These are phyloP conservation scores for Metschnikowia lunata DNA, from an alignment of 805 yeast species.

Conservation along the genomic window DNA sequence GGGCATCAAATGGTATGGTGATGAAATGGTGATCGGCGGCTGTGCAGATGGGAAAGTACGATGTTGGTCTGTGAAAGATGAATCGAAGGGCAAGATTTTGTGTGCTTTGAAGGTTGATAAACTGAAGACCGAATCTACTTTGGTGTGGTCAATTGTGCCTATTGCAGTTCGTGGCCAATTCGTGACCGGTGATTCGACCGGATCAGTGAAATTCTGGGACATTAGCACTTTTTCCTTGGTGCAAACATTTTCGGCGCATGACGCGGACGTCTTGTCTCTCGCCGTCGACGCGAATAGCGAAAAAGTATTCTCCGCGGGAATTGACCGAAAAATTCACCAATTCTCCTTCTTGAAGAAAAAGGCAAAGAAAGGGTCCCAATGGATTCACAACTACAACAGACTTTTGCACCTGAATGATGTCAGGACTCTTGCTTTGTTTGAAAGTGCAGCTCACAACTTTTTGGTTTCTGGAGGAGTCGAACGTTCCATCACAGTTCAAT, in stretches of 20 bases:
- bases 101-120: slow-evolving; percentile 91
- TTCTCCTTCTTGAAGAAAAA: slow-evolving; percentile 46
- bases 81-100: slow-evolving; percentile 59
- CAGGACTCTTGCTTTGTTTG: slow-evolving; percentile 67
- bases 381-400: slow-evolving; percentile 76
- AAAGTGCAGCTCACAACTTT: slow-evolving; percentile 61
- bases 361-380: slow-evolving; percentile 38
- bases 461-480: slow-evolving; percentile 85
- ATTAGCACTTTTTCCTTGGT: slow-evolving; percentile 65
- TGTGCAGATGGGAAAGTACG: slow-evolving; percentile 93
- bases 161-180: slow-evolving; percentile 64
- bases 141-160: slow-evolving; percentile 82
- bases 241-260: slow-evolving; percentile 81
- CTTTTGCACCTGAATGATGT: slow-evolving; percentile 84
- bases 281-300: slow-evolving; percentile 57
- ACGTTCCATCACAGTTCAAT: slow-evolving; percentile 59
- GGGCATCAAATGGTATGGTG: slow-evolving; percentile 69
- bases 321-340: slow-evolving; percentile 84
- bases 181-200: slow-evolving; percentile 96
- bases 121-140: slow-evolving; percentile 75
- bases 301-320: slow-evolving; percentile 80
- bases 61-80: slow-evolving; percentile 58
- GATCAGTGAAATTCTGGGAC: slow-evolving; percentile 92
- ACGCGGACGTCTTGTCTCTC: slow-evolving; percentile 83
- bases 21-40: slow-evolving; percentile 75